Base-by-base conservation (phyloP, 352 stramenopile species). In the Phytopythium boreale region DNA sequence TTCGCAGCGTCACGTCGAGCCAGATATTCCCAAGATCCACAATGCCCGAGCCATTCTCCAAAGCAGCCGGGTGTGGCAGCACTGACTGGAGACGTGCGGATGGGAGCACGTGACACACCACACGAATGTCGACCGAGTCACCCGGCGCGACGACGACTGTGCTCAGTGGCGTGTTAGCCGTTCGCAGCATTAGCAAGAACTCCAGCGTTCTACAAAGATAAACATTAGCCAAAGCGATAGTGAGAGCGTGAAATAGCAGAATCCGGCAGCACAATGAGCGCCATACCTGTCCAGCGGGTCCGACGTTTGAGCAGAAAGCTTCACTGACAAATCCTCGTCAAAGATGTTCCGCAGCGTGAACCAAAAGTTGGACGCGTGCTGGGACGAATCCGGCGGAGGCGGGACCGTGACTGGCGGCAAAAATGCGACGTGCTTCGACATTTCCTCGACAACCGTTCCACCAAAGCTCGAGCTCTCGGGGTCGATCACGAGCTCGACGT, bases 271-370 rank as follows among this genome's bases (percentile, higher is more conserved):
- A n/a, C 2, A 37, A 55, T 6, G 15, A 55, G 22, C 47, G 10
- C 7, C 12, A 41, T 76, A 90, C 82, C 78, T 76, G 49, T 82
- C 71, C 20, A 89, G 68, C 7, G 70, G 50, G n/a, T 60, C 79
- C 56, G 73, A 63, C 6, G 75, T 68, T 63, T 77, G 64, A 31
- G 81, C 76, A 4, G 77, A 77, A 15, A 93, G 61, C 47, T 85
- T 86, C 26, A 96, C 77, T 36, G 61, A 80, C 49, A 96, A 61
- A 22, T 93, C 87, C 77, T 94, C 85, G 52, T 96, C 88, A 66
- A 91, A 95, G 31, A 96, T 78, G 64, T 96, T 96, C 59, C 78
- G 81, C 24, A 96, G 47, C 20, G 82, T 89, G 64, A 94, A 92
- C 88, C 88, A 92, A 56, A 95, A 93, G 63, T 77, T 93, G 6